phyloP scores from a whole-genome alignment of 768 basidiomycete genomes.

The Calocybe indica region DNA sequence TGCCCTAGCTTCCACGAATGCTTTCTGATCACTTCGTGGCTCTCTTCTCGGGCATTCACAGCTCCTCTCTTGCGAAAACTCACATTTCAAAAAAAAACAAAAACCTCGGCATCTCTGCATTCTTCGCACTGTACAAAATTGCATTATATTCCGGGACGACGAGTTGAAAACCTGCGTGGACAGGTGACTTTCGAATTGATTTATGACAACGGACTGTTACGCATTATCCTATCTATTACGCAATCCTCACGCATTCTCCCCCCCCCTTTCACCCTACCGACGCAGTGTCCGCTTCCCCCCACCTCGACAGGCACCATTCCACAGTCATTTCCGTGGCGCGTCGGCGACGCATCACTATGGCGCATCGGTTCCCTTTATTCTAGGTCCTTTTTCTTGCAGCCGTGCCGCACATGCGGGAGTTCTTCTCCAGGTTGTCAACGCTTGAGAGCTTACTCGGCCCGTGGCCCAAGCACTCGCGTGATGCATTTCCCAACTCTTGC shows the following conservation, averaged over 20 bases:
- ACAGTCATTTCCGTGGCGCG: conserved; percentile 20
- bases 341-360: conserved; percentile 21
- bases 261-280: conserved; percentile 20
- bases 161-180: conserved; percentile 51
- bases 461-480: too few species aligned
- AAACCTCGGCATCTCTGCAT: conserved; percentile 17
- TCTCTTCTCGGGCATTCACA: not conserved
- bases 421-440: conserved; percentile 4
- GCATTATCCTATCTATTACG: conserved; percentile 40
- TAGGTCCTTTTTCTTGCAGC: conserved; percentile 39
- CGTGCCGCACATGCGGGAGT: conserved; percentile 47
- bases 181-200: conserved; percentile 45
- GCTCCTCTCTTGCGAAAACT: conserved; percentile 5
- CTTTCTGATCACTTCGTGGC: conserved; percentile 12
- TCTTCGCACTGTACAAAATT: conserved; percentile 5
- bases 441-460: too few species aligned
- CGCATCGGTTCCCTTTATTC: conserved; percentile 16
- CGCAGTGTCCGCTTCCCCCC: conserved; percentile 18
- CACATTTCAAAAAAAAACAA: not conserved
- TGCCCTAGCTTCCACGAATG: conserved; percentile 22
- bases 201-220: conserved; percentile 45
- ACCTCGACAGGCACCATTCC: conserved; percentile 24
- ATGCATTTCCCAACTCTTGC: not conserved
- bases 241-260: conserved; percentile 30
- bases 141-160: conserved; percentile 3